Evolutionary conservation across 2,329 filamentous ascomycete genomes (phyloP).

Genomic region (Colletotrichum agaves): DNA sequence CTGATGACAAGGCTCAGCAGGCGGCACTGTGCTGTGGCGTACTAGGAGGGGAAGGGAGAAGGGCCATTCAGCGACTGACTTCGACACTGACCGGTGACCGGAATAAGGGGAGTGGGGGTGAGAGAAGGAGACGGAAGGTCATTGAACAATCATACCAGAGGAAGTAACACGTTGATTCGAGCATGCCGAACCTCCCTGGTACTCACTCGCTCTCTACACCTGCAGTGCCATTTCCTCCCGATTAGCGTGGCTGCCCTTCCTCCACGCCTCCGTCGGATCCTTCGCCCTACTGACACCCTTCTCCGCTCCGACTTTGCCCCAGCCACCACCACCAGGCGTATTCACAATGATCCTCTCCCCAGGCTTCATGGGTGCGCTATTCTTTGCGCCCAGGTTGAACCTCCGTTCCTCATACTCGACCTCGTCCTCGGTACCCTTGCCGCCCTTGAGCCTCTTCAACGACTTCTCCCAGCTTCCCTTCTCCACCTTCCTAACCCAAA

Average conservation of each 20-base stretch:
- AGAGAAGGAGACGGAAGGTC: too few species aligned
- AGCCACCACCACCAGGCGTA: conserved; percentile 84
- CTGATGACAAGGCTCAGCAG: too few species aligned
- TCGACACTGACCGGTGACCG: too few species aligned
- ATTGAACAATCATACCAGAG: too few species aligned
- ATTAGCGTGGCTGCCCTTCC: conserved; percentile 65
- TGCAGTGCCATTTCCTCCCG: conserved; percentile 70
- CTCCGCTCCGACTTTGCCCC: conserved; percentile 71
- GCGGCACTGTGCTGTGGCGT: too few species aligned
- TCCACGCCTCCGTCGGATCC: conserved; percentile 68
- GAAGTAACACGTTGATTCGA: too few species aligned
- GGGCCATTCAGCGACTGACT: too few species aligned
- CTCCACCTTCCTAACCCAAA: conserved; percentile 83
- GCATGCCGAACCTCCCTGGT: not conserved
- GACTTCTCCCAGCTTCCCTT: conserved; percentile 63
- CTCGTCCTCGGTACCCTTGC: conserved; percentile 43
- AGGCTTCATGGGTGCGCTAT: conserved; percentile 78
- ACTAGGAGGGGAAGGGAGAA: too few species aligned
- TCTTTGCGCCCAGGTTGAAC: conserved; percentile 83
- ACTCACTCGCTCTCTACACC: conserved; percentile 48
- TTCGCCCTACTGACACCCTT: conserved; percentile 59
- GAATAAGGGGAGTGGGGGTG: too few species aligned
- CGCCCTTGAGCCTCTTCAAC: conserved; percentile 50
- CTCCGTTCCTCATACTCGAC: conserved; percentile 66
- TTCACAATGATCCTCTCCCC: conserved; percentile 82